Evolutionary conservation across 2,329 filamentous ascomycete species (phyloP).

Genomic region (Colletotrichum chrysophilum): DNA sequence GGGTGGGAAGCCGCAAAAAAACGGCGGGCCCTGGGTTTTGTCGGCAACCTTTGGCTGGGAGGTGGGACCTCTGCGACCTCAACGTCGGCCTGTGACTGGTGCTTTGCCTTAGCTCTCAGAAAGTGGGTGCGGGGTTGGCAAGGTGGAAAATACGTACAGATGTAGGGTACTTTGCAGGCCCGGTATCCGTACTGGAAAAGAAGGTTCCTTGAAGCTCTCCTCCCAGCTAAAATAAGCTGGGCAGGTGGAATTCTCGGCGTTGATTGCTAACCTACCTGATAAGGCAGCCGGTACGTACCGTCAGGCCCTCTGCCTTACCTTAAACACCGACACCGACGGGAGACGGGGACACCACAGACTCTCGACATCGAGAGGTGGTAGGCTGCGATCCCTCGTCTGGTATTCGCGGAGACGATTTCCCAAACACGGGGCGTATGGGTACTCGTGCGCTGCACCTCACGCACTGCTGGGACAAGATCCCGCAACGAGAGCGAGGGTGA

Average conservation of each 20-base stretch:
- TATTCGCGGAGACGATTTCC: background rate
- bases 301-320: background rate
- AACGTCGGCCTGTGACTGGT: background rate
- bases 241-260: background rate
- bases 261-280: background rate
- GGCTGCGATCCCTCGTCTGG: background rate
- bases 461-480: background rate
- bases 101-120: background rate
- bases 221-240: background rate
- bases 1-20: slow-evolving; percentile 17
- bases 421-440: slow-evolving; percentile 10
- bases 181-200: background rate
- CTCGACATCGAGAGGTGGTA: background rate
- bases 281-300: background rate
- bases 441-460: background rate
- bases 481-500: background rate
- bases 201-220: background rate
- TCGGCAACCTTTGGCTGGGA: background rate
- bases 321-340: background rate
- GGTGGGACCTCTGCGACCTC: background rate
- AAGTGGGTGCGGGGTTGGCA: background rate
- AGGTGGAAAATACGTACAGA: background rate
- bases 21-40: slow-evolving; percentile 18
- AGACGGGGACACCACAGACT: background rate
- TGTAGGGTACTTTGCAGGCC: background rate